phyloP scores from a whole-genome alignment of 208 protist species.

The Crithidia sp. region DNA sequence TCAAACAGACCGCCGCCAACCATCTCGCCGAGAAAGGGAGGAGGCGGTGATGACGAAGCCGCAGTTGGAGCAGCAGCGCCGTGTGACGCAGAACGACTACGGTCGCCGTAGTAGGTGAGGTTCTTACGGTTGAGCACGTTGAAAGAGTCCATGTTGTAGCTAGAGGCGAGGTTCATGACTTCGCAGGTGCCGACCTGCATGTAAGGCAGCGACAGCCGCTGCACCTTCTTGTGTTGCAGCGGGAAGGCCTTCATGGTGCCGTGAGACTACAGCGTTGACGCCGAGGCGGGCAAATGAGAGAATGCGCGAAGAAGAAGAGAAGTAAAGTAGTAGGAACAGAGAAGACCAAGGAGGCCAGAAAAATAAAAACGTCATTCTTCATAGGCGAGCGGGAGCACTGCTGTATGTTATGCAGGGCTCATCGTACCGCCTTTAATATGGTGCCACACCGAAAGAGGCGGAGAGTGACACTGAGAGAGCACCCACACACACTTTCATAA shows the following conservation, averaged over 20 bases:
- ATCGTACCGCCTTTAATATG: too few species aligned
- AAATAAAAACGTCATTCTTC: neutral
- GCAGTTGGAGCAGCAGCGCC: neutral
- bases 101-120: conserved; percentile 23
- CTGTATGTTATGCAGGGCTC: too few species aligned
- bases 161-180: conserved; percentile 71
- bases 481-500: too few species aligned
- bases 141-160: conserved; percentile 71
- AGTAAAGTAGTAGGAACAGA: neutral
- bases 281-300: neutral
- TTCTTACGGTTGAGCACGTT: conserved; percentile 73
- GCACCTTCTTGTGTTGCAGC: conserved; percentile 81
- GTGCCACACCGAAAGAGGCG: too few species aligned
- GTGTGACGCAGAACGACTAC: neutral
- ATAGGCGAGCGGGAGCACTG: too few species aligned
- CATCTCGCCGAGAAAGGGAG: conserved; percentile 57
- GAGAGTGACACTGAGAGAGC: too few species aligned
- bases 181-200: conserved; percentile 76
- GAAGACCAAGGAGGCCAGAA: neutral
- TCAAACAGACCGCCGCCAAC: conserved; percentile 72
- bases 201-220: conserved; percentile 65
- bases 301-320: neutral
- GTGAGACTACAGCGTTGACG: neutral
- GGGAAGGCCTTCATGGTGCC: conserved; percentile 56
- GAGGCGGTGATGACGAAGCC: too few species aligned